Evolutionary conservation across 2,329 filamentous ascomycete genomes (phyloP), one percentile per base, ranked within the genome.

Genomic region (Cryphonectria radicalis): DNA sequence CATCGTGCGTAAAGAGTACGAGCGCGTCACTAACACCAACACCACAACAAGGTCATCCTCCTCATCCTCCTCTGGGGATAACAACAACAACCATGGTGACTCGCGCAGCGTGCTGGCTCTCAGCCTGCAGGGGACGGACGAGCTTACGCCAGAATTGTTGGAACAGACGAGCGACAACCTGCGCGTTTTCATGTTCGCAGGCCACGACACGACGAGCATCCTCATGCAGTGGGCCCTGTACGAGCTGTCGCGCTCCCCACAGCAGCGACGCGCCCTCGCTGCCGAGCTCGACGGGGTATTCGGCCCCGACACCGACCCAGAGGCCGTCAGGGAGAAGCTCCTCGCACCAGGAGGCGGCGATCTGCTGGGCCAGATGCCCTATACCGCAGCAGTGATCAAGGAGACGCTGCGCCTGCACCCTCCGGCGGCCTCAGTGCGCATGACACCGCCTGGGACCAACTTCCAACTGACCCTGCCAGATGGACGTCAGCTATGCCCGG

Each of bases 181-280:
- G 43, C 80, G 80, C 66, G 78, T 79, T 0, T 83, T 84, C 72
- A 74, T 83, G 17, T 81, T 84, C 55, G 82, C 81, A 2, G 81
- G 82, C 3, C 82, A 83, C 62, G 82, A 84, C 72, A 83, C 82
- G 3, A 82, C 82, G 1, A 79, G 78, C 50, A 80, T 79, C 71
- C 74, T 79, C 1, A 74, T 83, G 1, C 76, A 79, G 13, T 83
- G 80, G 80, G 73, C 76, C 0, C 77, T 81, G 32, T 82, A 83
- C 72, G 77, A 82, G 69, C 77, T 84, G 0, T 78, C 78, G 4
- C 77, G 77, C 4, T 77, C 77, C 0, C 80, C 82, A 0, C 70
- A 71, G 1, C 78, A 75, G 0, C 74, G 79, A 22, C 66, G 71
- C 25, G 75, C 77, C 0, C 72, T 84, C 1, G 76, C 77, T 2